phyloP scores from a whole-genome alignment of 148 eudicot species.

The Rhododendron vialii region DNA sequence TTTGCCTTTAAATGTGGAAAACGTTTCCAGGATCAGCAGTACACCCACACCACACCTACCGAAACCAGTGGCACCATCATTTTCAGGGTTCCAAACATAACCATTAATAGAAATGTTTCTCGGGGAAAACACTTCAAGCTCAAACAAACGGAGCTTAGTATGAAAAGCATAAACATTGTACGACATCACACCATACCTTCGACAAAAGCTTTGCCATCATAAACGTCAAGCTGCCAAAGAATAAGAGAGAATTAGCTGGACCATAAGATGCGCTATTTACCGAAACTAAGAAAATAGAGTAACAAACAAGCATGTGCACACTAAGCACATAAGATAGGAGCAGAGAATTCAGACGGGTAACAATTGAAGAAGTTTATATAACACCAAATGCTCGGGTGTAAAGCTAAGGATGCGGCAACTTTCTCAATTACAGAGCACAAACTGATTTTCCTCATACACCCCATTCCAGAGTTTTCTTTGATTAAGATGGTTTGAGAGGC shows the following conservation, averaged over 20 bases:
- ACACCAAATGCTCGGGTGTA: too few relatives aligned
- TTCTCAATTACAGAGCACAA: not conserved
- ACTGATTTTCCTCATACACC: not conserved
- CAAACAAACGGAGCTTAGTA: not conserved
- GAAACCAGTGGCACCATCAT: not conserved
- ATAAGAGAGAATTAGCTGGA: slow-evolving; percentile 8
- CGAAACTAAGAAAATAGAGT: not conserved
- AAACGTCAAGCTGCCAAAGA: slow-evolving; percentile 72
- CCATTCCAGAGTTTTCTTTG: not conserved
- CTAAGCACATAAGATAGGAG: not conserved
- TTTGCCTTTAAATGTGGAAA: not conserved
- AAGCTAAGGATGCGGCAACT: not conserved
- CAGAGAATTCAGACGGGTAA: not conserved
- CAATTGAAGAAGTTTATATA: not conserved
- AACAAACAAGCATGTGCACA: not conserved
- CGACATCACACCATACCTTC: slow-evolving; percentile 48
- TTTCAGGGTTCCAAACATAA: not conserved
- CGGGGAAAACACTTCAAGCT: not conserved
- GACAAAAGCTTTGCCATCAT: slow-evolving; percentile 75
- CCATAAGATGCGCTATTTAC: not conserved
- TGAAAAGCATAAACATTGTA: not conserved
- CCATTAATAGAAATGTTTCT: not conserved
- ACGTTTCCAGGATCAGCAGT: not conserved
- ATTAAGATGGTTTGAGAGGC: not conserved
- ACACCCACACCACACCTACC: not conserved